Evolutionary conservation across 805 yeast species (phyloP), one percentile per base, ranked within the genome.

Genomic region (Candida maris): DNA sequence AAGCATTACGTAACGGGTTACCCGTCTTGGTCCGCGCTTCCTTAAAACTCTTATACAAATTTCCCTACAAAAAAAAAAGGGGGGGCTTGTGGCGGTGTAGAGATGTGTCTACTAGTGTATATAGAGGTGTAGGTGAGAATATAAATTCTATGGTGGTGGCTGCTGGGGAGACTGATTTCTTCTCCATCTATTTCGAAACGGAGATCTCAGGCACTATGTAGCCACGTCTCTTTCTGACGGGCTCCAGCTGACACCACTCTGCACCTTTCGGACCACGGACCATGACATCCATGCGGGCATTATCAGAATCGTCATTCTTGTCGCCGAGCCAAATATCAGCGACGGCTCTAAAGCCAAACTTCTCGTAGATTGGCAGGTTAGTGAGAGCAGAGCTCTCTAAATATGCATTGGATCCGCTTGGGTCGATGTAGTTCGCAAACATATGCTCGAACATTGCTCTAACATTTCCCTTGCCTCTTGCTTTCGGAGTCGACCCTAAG

Each of bases 401-500:
- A 45, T 75, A 75, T 4, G 72, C 51, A n/a, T 66, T 53, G 33
- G 62, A 53, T 10, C 61, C 61, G 7, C 49, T 48, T 17, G 56
- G 57, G 45, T 75, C 79, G 35, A 75, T 61, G 51, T 67, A 62
- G 35, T 67, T 62, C 22, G 56, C 50, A 46, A 69, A 72, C 71
- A 72, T 67, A 48, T 62, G 68, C 5, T 74, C 71, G 45, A 75
- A 68, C 51, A 73, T 58, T 18, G 63, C 64, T 32, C 79, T 55
- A 8, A 65, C 74, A 47, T 75, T 75, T 14, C 81, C 81, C 49
- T 75, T 75, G 23, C 81, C 81, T 45, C 78, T 62, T 5, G 79
- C 76, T 13, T 52, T 49, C 12, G 65, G 65, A 5, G 63, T 51
- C 5, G 65, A 55, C 3, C 65, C 66, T 4, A 61, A 34, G 26